Conservation (phyloP, 2,329 filamentous ascomycete species). For the Herpotrichia juniperi region DNA sequence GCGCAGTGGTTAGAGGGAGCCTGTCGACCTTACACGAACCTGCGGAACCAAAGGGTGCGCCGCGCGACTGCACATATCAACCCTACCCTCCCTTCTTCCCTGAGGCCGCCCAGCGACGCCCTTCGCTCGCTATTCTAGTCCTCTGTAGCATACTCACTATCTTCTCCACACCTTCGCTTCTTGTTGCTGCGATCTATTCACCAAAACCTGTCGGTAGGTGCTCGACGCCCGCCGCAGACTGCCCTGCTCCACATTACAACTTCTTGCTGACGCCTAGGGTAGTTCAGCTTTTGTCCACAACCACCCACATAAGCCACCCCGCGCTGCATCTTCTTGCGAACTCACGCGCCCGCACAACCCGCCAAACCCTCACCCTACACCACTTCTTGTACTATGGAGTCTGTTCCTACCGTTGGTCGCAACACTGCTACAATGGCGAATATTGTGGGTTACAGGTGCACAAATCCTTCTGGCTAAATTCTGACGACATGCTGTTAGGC, state of each 20-base stretch:
- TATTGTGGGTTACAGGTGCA: slow-evolving; percentile 31
- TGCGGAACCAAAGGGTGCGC: slow-evolving; percentile 32
- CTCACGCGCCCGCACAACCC: slow-evolving; percentile 4
- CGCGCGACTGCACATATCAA: slow-evolving; percentile 33
- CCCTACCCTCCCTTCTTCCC: slow-evolving; percentile 26
- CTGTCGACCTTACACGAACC: slow-evolving; percentile 35
- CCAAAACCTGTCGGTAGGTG: slow-evolving; percentile 23
- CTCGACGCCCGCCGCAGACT: slow-evolving; percentile 12
- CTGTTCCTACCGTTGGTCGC: slow-evolving; percentile 20
- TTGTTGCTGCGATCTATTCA: slow-evolving; percentile 12
- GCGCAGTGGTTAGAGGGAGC: slow-evolving; percentile 40
- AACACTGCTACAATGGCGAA: slow-evolving; percentile 38
- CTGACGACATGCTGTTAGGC: slow-evolving; percentile 26
- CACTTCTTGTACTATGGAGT: slow-evolving; percentile 19
- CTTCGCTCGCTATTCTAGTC: slow-evolving; percentile 29
- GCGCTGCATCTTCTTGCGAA: slow-evolving; percentile 17
- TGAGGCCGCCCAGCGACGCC: slow-evolving; percentile 20
- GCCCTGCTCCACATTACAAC: slow-evolving; percentile 12
- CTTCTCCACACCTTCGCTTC: slow-evolving; percentile 24
- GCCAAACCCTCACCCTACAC: not conserved
- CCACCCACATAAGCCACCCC: slow-evolving; percentile 29
- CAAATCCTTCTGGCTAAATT: not conserved
- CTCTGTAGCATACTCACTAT: slow-evolving; percentile 29
- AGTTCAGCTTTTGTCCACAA: slow-evolving; percentile 30
- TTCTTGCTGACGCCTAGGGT: slow-evolving; percentile 43